Evolutionary conservation across 108 stramenopile genomes (phyloP).

Genomic region (Schizochytrium sp.): DNA sequence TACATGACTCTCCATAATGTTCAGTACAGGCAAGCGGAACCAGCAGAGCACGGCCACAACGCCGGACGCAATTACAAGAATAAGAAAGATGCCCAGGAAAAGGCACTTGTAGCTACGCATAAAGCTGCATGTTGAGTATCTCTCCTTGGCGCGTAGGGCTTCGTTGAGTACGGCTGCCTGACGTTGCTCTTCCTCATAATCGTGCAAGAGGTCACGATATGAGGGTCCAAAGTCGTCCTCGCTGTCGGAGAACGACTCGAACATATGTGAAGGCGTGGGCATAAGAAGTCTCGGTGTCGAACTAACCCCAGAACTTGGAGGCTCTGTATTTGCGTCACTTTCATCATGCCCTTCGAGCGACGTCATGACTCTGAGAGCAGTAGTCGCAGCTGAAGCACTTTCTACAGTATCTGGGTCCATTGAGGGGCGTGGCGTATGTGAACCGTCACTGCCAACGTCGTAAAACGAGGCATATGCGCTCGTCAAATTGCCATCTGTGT

Average conservation of each 20-base stretch:
- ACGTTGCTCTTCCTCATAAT: not conserved
- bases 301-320: not conserved
- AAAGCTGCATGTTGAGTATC: not conserved
- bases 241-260: conserved; percentile 33
- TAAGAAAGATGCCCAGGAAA: not conserved
- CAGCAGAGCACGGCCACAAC: not conserved
- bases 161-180: not conserved
- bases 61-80: not conserved
- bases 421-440: conserved; percentile 7
- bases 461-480: conserved; percentile 15
- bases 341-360: not conserved
- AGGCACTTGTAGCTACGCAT: conserved; percentile 26
- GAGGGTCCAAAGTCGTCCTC: conserved; percentile 21
- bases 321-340: conserved; percentile 6
- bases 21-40: not conserved
- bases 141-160: not conserved
- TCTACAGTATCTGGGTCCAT: not conserved
- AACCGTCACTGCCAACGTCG: conserved; percentile 23
- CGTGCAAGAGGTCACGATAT: not conserved
- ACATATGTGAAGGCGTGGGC: conserved; percentile 13
- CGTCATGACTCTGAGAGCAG: not conserved
- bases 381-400: not conserved
- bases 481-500: not conserved
- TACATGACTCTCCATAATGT: not conserved
- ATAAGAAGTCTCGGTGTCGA: not conserved